phyloP scores from a whole-genome alignment of 768 basidiomycete species.

The Sarcomyxa edulis region DNA sequence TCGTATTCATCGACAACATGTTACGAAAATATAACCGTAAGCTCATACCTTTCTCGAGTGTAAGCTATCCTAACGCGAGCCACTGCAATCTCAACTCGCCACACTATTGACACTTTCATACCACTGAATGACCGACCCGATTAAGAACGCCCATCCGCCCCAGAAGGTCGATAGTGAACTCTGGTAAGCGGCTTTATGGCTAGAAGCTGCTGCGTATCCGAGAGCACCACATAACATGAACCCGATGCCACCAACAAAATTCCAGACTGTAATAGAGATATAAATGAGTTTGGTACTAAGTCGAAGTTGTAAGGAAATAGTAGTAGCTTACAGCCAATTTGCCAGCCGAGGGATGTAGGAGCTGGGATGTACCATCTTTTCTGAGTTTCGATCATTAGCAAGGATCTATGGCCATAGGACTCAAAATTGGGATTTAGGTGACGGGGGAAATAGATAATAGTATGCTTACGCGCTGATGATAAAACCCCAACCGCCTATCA shows the following conservation, averaged over 20 bases:
- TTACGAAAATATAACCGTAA: no score
- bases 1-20: no score
- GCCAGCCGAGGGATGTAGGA: conserved; percentile 48
- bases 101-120: conserved; percentile 47
- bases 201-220: conserved; percentile 33
- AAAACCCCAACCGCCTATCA: conserved; percentile 56
- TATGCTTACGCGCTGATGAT: conserved; percentile 37
- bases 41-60: no score
- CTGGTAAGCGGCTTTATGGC: conserved; percentile 38
- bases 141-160: conserved; percentile 59
- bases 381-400: conserved; percentile 54
- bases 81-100: no score
- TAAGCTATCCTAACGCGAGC: no score
- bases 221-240: conserved; percentile 56
- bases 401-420: conserved; percentile 18
- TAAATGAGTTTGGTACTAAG: conserved; percentile 1
- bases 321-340: conserved; percentile 32
- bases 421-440: neutral
- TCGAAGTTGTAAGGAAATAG: neutral
- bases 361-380: conserved; percentile 46
- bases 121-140: conserved; percentile 50
- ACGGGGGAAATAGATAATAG: neutral
- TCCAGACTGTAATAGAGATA: conserved; percentile 38
- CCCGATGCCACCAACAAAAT: conserved; percentile 52
- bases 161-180: conserved; percentile 52